These are phyloP conservation scores for Drechslera avenae DNA, from an alignment of 2,329 filamentous ascomycete species.

Conservation along the genomic window DNA sequence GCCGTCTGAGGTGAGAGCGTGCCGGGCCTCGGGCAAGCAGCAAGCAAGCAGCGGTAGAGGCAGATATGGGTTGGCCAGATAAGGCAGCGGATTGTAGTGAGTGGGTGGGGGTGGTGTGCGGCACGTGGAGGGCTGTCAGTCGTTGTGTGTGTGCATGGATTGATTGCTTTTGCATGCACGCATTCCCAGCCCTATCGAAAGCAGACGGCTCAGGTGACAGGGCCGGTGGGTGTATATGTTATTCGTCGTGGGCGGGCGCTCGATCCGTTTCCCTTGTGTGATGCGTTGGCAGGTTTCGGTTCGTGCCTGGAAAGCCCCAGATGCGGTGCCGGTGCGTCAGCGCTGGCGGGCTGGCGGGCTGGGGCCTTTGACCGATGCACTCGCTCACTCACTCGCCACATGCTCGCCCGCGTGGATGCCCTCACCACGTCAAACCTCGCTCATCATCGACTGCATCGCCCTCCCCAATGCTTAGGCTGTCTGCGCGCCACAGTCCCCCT, in stretches of 20 bases:
- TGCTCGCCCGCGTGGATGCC: neutral
- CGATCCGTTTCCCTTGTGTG: constrained; percentile 9
- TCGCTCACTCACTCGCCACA: no score
- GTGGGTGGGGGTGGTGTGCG: neutral
- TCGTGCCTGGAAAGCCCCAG: constrained; percentile 19
- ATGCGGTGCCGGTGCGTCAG: constrained; percentile 11
- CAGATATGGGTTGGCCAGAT: neutral
- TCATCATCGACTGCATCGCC: constrained; percentile 11
- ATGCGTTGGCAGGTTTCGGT: constrained; percentile 27
- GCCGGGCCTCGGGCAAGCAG: constrained; percentile 8
- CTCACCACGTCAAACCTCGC: constrained; percentile 7
- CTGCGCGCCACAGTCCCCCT: constrained; percentile 29
- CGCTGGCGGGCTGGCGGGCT: constrained; percentile 3
- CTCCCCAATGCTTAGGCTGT: constrained; percentile 31
- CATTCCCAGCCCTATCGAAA: neutral
- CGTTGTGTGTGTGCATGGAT: neutral
- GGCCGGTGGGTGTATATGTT: neutral
- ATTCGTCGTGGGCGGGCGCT: no score
- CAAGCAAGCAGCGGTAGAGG: neutral
- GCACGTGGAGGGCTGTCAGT: constrained; percentile 8
- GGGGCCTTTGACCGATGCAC: neutral
- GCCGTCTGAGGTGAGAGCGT: constrained; percentile 19
- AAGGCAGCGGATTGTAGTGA: neutral
- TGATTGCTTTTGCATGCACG: neutral
- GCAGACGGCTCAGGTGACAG: constrained; percentile 8